These are phyloP conservation scores for Argentina anserina DNA, from an alignment of 306 rosid species.

Conservation along the genomic window DNA sequence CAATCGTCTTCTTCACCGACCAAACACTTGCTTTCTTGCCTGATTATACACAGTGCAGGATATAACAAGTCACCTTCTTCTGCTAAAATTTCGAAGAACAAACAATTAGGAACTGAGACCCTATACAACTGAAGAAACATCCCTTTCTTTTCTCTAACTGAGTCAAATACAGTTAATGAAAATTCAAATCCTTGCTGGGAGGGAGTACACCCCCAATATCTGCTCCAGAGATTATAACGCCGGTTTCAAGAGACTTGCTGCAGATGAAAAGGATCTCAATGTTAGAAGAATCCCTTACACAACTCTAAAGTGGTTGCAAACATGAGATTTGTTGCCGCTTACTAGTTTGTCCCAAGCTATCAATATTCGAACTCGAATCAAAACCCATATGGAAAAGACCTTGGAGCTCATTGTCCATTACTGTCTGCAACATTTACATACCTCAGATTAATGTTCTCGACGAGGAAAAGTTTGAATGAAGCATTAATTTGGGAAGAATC, in stretches of 20 bases:
- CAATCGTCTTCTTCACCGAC: slow-evolving; percentile 44
- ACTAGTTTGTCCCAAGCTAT: slow-evolving; percentile 83
- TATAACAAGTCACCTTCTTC: slow-evolving; percentile 69
- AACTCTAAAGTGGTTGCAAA: slow-evolving; percentile 7
- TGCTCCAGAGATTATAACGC: slow-evolving; percentile 42
- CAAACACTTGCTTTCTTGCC: slow-evolving; percentile 33
- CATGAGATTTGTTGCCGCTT: slow-evolving; percentile 21
- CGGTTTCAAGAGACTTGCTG: slow-evolving; percentile 69
- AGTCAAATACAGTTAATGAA: slow-evolving; percentile 53
- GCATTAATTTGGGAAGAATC: slow-evolving; percentile 14
- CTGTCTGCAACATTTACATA: slow-evolving; percentile 41
- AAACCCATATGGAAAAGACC: slow-evolving; percentile 80
- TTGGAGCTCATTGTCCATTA: slow-evolving; percentile 73
- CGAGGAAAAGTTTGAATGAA: slow-evolving; percentile 1
- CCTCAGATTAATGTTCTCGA: slow-evolving; percentile 11
- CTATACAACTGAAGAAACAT: slow-evolving; percentile 57
- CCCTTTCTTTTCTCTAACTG: slow-evolving; percentile 27
- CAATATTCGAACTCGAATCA: slow-evolving; percentile 57
- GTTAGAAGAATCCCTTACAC: slow-evolving; percentile 11
- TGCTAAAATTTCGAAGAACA: slow-evolving; percentile 79
- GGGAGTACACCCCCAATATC: slow-evolving; percentile 23
- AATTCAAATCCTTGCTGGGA: slow-evolving; percentile 31
- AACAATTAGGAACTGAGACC: slow-evolving; percentile 63
- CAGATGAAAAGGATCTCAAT: slow-evolving; percentile 22
- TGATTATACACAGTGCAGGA: slow-evolving; percentile 35